Evolutionary conservation across 805 yeast genomes (phyloP).

Genomic region (Nakazawaea anatomiae): DNA sequence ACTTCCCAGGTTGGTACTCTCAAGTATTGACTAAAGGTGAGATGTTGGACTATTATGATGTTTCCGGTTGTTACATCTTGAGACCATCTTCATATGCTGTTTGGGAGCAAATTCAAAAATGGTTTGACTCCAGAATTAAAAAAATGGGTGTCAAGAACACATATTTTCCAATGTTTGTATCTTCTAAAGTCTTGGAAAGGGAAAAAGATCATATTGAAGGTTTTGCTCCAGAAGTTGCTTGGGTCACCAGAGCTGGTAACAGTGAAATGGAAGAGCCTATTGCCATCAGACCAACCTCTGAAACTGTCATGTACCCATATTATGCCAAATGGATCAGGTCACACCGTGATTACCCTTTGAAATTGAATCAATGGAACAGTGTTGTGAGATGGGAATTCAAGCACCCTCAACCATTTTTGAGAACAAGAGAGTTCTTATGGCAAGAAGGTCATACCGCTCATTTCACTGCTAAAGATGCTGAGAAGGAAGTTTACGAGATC

Average conservation of each 20-base stretch:
- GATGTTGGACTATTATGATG: slow-evolving; percentile 97
- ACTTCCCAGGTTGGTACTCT: slow-evolving; percentile 96
- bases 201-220: slow-evolving; percentile 99
- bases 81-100: slow-evolving; percentile 92
- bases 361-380: slow-evolving; percentile 98
- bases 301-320: slow-evolving; percentile 99
- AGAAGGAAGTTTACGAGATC: slow-evolving; percentile 77
- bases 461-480: slow-evolving; percentile 76
- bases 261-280: slow-evolving; percentile 96
- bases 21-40: slow-evolving; percentile 96
- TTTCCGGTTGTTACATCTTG: slow-evolving; percentile 96
- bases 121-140: slow-evolving; percentile 79
- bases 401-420: slow-evolving; percentile 98
- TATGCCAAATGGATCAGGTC: slow-evolving; percentile 99
- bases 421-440: slow-evolving; percentile 99
- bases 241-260: slow-evolving; percentile 96
- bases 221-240: slow-evolving; percentile 99
- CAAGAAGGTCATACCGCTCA: slow-evolving; percentile 99
- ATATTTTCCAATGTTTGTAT: slow-evolving; percentile 98
- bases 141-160: slow-evolving; percentile 88
- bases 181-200: slow-evolving; percentile 85
- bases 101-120: slow-evolving; percentile 92
- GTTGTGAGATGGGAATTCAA: slow-evolving; percentile 99
- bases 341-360: slow-evolving; percentile 94
- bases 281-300: slow-evolving; percentile 99